These are phyloP conservation scores for Pseudonitzschia multiseries DNA, from an alignment of 108 stramenopile species.

Conservation along the genomic window DNA sequence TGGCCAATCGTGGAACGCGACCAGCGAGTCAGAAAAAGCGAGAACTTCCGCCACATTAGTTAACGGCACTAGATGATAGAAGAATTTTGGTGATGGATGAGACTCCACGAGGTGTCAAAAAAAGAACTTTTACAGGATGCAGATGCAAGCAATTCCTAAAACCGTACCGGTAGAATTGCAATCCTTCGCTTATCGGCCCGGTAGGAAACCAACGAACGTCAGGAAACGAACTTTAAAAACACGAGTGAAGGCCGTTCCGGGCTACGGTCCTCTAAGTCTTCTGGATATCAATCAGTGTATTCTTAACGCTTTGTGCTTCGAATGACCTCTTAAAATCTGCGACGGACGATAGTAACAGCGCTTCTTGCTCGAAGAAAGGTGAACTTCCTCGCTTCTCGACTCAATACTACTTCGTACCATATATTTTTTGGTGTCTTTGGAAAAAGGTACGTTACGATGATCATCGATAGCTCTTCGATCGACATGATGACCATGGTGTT, in stretches of 20 bases:
- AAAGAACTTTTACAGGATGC: too few relatives aligned
- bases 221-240: conserved; percentile 2
- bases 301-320: neutral
- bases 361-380: too few relatives aligned
- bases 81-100: conserved; percentile 3
- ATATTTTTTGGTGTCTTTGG: conserved; percentile 7
- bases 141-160: neutral
- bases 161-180: neutral
- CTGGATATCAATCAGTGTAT: too few relatives aligned
- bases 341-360: neutral
- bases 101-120: neutral
- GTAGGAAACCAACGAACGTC: neutral
- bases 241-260: neutral
- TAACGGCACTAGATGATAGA: neutral
- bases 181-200: neutral
- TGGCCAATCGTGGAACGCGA: neutral
- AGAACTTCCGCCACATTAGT: neutral
- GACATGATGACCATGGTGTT: too few relatives aligned
- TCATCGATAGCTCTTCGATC: neutral
- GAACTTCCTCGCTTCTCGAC: too few relatives aligned
- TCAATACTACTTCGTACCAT: too few relatives aligned
- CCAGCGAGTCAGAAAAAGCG: neutral
- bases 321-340: neutral
- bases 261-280: too few relatives aligned
- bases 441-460: neutral